These are phyloP conservation scores for Discostella stelligeroides DNA, from an alignment of 108 stramenopile genomes.

Conservation along the genomic window DNA sequence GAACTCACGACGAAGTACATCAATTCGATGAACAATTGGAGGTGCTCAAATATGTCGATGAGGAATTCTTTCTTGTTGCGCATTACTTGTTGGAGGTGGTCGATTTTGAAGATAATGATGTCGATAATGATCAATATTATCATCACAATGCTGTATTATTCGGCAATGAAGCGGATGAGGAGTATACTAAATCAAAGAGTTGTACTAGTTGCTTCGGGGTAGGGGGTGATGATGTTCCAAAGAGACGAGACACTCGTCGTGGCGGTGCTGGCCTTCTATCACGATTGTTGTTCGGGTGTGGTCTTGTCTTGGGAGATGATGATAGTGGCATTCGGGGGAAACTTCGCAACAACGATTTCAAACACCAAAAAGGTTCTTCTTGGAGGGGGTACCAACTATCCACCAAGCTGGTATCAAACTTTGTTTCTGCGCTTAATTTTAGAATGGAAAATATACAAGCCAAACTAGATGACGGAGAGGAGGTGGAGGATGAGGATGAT, in stretches of 20 bases:
- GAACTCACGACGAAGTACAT: constrained; percentile 37
- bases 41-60: constrained; percentile 32
- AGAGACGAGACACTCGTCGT: neutral
- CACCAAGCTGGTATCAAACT: constrained; percentile 29
- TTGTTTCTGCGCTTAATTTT: constrained; percentile 24
- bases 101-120: constrained; percentile 2
- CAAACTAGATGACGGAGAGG: constrained; percentile 5
- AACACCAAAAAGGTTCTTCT: constrained; percentile 4
- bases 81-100: constrained; percentile 33
- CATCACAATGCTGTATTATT: neutral
- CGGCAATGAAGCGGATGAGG: neutral
- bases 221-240: too few species aligned
- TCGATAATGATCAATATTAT: too few species aligned
- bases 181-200: neutral
- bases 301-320: neutral
- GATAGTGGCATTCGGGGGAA: neutral
- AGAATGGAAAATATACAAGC: constrained; percentile 24
- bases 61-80: constrained; percentile 35
- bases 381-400: constrained; percentile 23
- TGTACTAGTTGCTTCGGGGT: neutral
- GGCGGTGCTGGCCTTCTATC: neutral
- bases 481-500: constrained; percentile 16
- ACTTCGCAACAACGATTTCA: neutral
- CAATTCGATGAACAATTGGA: constrained; percentile 45
- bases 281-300: neutral